A percentile compares a stretch with the other conserved stretches of the same genome.
phyloP scores from a whole-genome alignment of 2,329 filamentous ascomycete species.

The Calonectria pseudoreteaudii region DNA sequence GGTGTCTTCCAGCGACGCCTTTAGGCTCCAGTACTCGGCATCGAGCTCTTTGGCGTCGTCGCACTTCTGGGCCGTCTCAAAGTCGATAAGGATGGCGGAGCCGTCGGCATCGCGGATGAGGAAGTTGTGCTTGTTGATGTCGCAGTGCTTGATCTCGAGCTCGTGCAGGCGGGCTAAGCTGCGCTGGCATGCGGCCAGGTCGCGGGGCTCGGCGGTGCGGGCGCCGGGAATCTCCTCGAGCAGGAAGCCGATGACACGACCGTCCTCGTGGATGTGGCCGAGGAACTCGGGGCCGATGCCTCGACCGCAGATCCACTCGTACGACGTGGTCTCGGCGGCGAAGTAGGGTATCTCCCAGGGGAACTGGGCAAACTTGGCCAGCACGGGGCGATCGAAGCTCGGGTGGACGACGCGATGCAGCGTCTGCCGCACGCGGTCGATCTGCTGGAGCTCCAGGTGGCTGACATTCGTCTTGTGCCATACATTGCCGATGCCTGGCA shows the following conservation, averaged over 20 bases:
- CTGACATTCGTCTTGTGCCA: conserved; percentile 52
- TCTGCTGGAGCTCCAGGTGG: conserved; percentile 46
- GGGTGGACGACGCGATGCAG: conserved; percentile 43
- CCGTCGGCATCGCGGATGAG: conserved; percentile 40
- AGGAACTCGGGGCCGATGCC: conserved; percentile 46
- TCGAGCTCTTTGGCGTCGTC: conserved; percentile 34
- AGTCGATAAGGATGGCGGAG: conserved; percentile 45
- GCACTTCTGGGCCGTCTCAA: conserved; percentile 47
- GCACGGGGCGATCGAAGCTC: conserved; percentile 33
- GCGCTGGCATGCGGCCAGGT: conserved; percentile 44
- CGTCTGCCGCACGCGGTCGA: conserved; percentile 41
- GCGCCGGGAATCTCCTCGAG: conserved; percentile 39
- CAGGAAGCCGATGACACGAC: conserved; percentile 46
- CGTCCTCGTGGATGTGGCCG: conserved; percentile 46
- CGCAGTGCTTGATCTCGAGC: conserved; percentile 48
- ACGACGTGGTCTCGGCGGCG: conserved; percentile 47
- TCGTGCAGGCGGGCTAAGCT: conserved; percentile 43
- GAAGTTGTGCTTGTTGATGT: conserved; percentile 51
- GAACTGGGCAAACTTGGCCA: conserved; percentile 45
- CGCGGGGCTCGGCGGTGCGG: conserved; percentile 42
- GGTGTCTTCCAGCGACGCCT: conserved; percentile 38
- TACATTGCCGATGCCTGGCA: conserved; percentile 47
- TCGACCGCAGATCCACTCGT: conserved; percentile 44
- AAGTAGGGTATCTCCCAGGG: conserved; percentile 47
- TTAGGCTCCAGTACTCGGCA: conserved; percentile 37